phyloP scores from a whole-genome alignment of 2,329 filamentous ascomycete species.

The Curvularia sp. region DNA sequence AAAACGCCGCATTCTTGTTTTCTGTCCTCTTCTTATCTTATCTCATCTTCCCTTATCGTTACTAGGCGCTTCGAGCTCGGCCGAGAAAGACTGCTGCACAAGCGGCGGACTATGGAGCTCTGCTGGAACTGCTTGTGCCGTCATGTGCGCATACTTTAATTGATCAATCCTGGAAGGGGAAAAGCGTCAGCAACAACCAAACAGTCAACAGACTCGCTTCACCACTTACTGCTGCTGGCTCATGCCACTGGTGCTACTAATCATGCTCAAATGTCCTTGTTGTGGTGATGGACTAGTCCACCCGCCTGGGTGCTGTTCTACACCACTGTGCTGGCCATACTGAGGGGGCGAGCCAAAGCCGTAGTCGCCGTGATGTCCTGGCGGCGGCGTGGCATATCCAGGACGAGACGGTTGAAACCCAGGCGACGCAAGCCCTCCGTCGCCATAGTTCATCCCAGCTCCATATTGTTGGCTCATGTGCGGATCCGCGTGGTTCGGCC shows the following conservation, averaged over 20 bases:
- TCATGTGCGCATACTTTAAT: conserved; percentile 27
- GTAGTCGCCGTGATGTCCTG: conserved; percentile 24
- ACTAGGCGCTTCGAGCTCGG: conserved; percentile 37
- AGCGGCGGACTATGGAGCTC: conserved; percentile 37
- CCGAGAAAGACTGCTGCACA: conserved; percentile 31
- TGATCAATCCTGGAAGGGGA: conserved; percentile 27
- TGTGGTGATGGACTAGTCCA: conserved; percentile 31
- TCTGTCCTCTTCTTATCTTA: not conserved
- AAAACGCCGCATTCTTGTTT: conserved; percentile 1
- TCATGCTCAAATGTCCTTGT: conserved; percentile 29
- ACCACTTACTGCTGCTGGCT: conserved; percentile 36
- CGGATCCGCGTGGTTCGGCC: conserved; percentile 2
- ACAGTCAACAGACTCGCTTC: not conserved
- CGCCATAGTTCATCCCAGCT: conserved; percentile 7
- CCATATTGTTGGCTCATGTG: conserved; percentile 13
- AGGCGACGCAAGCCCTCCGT: conserved; percentile 17
- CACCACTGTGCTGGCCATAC: conserved; percentile 37
- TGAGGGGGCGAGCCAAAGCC: conserved; percentile 24
- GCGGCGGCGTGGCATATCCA: conserved; percentile 16
- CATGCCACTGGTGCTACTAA: conserved; percentile 29
- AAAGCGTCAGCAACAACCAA: not conserved
- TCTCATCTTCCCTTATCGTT: conserved; percentile 12
- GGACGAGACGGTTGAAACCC: conserved; percentile 5
- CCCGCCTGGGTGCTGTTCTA: conserved; percentile 33
- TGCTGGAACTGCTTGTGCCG: conserved; percentile 13